Base-by-base conservation (phyloP, 345 rosid genomes). In the Murraya koenigii region DNA sequence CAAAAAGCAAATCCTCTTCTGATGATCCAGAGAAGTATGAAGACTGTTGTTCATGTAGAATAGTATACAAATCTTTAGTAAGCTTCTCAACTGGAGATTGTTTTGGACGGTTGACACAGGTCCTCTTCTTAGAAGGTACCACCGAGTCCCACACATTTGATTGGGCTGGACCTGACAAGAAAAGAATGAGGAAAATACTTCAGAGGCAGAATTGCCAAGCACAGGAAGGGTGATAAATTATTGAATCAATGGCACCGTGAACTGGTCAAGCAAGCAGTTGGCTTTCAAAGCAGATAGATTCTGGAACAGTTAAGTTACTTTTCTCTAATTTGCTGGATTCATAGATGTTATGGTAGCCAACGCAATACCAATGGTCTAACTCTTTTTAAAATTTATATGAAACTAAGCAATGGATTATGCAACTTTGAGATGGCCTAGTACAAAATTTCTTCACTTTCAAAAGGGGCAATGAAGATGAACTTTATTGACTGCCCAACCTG, bases 1-100 rank as follows among this genome's bases (percentile, higher is more conserved):
- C 99, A 76, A 91, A 85, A 81, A 97, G 94, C 89, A 97, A 92
- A 84, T 94, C 97, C 81, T 94, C 98, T 66, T 94, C 94, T 19
- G 97, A 91, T 60, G 92, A 87, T 69, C 90, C 97, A 68, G 99
- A 94, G 79, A 94, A 89, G 84, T 91, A 91, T 2, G 97, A 94
- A 3, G 92, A 93, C 81, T 92, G 97, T 65, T 96, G 99, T 83
- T 94, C 99, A 80, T 97, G 98, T 85, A 91, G 82, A 66, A 97
- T 97, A 71, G 89, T 90, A 84, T 85, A 87, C 49, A 97, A 85
- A 77, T 94, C 99, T 82, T 87, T 89, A 15, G 94, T 92, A 66
- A 97, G 99, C 87, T 97, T 90, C 87, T 97, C 98, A 10, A 97
- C 96, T 6, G 98, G 69, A 76, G 98, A 93, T 19, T 79, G 90